Base-by-base conservation (phyloP, 2,329 filamentous ascomycete genomes). In the Aureobasidium zeae region DNA sequence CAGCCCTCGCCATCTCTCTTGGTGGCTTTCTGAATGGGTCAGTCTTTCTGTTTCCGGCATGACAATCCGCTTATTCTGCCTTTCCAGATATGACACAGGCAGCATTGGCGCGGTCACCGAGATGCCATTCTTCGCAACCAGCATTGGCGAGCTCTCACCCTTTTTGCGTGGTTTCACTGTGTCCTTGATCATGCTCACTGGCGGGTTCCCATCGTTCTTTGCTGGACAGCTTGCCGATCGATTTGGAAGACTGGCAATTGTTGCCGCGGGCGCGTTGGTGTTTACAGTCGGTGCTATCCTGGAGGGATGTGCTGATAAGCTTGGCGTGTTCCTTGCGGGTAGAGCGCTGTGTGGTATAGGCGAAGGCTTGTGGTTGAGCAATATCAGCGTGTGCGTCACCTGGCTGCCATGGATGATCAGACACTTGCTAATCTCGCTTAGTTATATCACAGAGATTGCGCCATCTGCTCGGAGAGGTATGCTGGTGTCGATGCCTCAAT, bases 361-460 rank as follows among this genome's bases (percentile, higher is more conserved):
- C 0, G 69, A 79, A 51, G 76, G 77, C 0, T 54, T 78, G 1
- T 79, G 70, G 50, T 52, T 81, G 4, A 69, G 70, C n/a, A 75
- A 66, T n/a, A 56, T 74, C 17, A 63, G 67, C 8, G 74, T 79
- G 53, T 69, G 54, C 46, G 60, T 52, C 19, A 8, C 3, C 9
- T 1, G 4, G 26, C 6, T 24, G 1, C 10, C 5, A 1, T 2
- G 11, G 22, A 7, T 3, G 6, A 20, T 5, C 4, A 22, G 13
- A n/a, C n/a, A n/a, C n/a, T n/a, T n/a, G n/a, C 39, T 34, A 9
- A 30, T 11, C n/a, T 5, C 20, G n/a, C 19, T 5, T 36, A 57
- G 55, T 3, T 76, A 79, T 49, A 73, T 80, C 19, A 73, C 72
- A 45, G 77, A 81, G 55, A 76, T 81, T 12, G 75, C 1, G 67